Conservation (phyloP, 176 grass and related monocot genomes). For the Eleusine coracana region DNA sequence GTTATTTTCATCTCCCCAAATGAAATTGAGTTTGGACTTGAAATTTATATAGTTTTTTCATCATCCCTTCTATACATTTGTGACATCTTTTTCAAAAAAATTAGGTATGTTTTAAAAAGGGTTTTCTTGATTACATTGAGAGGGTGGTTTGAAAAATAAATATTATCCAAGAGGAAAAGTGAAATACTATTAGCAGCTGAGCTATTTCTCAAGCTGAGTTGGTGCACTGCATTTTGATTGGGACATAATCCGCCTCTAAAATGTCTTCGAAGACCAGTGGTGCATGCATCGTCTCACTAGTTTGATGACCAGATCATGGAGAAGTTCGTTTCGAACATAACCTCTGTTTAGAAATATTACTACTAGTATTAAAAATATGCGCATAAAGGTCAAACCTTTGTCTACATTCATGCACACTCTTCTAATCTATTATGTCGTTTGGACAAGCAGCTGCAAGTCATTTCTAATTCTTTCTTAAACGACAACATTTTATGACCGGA, state of each 20-base stretch:
- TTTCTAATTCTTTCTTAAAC: background rate
- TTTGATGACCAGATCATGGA: background rate
- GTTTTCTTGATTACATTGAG: background rate
- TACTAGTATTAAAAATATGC: background rate
- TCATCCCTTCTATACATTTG: background rate
- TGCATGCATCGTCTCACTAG: background rate
- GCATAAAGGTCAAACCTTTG: background rate
- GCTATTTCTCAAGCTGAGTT: background rate
- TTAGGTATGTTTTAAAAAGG: background rate
- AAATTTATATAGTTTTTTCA: background rate
- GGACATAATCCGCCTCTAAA: background rate
- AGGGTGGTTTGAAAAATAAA: background rate
- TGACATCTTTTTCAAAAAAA: background rate
- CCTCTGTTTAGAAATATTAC: background rate
- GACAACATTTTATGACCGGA: too few relatives aligned
- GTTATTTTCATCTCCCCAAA: background rate
- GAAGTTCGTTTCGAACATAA: background rate
- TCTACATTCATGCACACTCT: background rate
- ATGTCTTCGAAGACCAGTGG: background rate
- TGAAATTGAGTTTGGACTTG: background rate
- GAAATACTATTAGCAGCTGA: background rate
- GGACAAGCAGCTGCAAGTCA: too few relatives aligned
- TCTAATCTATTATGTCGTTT: background rate
- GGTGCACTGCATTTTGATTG: constrained; percentile 12
- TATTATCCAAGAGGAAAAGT: background rate